Evolutionary conservation across 805 yeast species (phyloP).

Genomic region (Dipodascopsis uninucleata): DNA sequence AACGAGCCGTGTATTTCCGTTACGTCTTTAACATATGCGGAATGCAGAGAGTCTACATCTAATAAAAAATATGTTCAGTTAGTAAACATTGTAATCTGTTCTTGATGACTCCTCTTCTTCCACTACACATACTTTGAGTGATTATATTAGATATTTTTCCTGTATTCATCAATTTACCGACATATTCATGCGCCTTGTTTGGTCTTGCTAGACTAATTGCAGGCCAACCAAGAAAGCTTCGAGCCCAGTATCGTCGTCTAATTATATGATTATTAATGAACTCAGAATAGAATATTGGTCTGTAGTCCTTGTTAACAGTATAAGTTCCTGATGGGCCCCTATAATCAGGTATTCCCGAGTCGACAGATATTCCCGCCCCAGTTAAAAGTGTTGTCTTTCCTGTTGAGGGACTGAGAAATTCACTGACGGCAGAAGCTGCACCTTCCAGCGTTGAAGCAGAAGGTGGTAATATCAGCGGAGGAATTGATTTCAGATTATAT

Average conservation of each 20-base stretch:
- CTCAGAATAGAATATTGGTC: constrained; percentile 34
- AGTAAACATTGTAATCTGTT: too few relatives aligned
- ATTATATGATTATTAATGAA: constrained; percentile 24
- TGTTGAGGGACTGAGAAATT: constrained; percentile 21
- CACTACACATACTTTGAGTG: constrained; percentile 27
- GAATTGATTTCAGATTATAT: constrained; percentile 14
- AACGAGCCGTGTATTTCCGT: constrained; percentile 32
- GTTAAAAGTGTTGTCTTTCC: constrained; percentile 29
- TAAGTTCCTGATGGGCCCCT: constrained; percentile 33
- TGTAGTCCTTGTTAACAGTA: constrained; percentile 28
- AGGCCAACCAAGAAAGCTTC: constrained; percentile 31
- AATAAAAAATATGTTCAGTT: neutral
- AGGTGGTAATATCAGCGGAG: constrained; percentile 19
- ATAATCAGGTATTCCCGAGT: constrained; percentile 34
- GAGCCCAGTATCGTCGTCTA: constrained; percentile 34
- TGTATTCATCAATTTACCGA: constrained; percentile 21
- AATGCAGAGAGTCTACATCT: constrained; percentile 32
- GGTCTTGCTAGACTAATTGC: constrained; percentile 26
- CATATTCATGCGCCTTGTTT: constrained; percentile 24
- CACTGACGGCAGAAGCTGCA: constrained; percentile 15
- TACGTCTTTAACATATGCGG: constrained; percentile 26
- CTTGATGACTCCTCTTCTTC: neutral
- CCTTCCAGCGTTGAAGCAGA: constrained; percentile 13
- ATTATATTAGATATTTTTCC: constrained; percentile 25
- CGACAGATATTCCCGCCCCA: constrained; percentile 34